Evolutionary conservation across 2,329 filamentous ascomycete species (phyloP).

Genomic region (Talaromyces verruculosus): DNA sequence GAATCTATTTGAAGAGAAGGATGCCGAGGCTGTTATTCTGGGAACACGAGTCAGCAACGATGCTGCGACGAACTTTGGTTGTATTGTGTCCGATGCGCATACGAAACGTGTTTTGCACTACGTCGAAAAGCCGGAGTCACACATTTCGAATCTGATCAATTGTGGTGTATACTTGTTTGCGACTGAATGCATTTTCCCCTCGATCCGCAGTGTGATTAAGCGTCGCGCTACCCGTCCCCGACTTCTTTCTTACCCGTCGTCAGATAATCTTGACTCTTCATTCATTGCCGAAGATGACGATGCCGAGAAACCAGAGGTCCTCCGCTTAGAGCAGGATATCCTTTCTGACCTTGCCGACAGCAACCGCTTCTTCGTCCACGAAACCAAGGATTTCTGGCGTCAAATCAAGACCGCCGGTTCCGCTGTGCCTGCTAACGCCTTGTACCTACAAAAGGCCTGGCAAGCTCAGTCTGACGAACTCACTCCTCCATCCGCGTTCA

Average conservation of each 20-base stretch:
- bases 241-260: constrained; percentile 91
- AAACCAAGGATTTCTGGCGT: constrained; percentile 99
- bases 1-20: constrained; percentile 86
- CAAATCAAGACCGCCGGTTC: constrained; percentile 99
- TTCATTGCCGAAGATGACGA: constrained; percentile 69
- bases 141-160: constrained; percentile 98
- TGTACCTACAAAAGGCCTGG: constrained; percentile 93
- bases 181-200: constrained; percentile 93
- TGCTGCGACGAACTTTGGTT: constrained; percentile 92
- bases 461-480: constrained; percentile 81
- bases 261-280: constrained; percentile 80
- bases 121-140: constrained; percentile 96
- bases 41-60: constrained; percentile 90
- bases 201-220: constrained; percentile 92
- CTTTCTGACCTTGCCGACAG: constrained; percentile 92
- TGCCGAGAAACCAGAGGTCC: constrained; percentile 75
- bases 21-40: constrained; percentile 93
- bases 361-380: constrained; percentile 97
- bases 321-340: constrained; percentile 95
- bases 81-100: constrained; percentile 92
- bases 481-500: constrained; percentile 77
- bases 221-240: constrained; percentile 87
- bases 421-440: constrained; percentile 90
- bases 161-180: constrained; percentile 98
- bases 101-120: constrained; percentile 96